Percentiles rank a stretch among this genome's conserved stretches.
Conservation (phyloP, 2,329 filamentous ascomycete genomes). For the Colletotrichum tanaceti region DNA sequence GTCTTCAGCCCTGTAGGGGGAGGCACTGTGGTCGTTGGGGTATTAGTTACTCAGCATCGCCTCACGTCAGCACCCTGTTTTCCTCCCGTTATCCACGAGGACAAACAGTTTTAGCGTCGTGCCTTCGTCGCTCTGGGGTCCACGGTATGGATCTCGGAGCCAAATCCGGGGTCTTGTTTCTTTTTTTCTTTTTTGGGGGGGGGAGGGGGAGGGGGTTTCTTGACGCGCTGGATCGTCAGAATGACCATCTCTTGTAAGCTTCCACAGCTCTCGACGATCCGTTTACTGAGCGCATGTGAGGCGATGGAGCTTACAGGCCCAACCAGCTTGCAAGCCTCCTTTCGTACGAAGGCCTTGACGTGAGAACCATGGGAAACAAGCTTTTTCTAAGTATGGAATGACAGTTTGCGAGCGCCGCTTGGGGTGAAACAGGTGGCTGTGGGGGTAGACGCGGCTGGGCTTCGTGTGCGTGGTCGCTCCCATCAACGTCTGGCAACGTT, state of each 20-base stretch:
- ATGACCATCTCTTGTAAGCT: background rate
- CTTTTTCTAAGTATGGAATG: constrained; percentile 4
- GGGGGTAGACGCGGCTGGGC: constrained; percentile 6
- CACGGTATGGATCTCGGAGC: background rate
- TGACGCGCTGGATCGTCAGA: background rate
- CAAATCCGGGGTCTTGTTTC: background rate
- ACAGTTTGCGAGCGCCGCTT: background rate
- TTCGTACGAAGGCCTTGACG: background rate
- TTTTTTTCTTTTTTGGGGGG: no score
- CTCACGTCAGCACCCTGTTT: constrained; percentile 22
- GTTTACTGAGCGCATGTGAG: background rate
- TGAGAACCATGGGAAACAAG: background rate
- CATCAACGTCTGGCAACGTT: constrained; percentile 4
- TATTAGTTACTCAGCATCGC: constrained; percentile 15
- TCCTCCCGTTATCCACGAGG: background rate
- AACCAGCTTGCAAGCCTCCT: no score
- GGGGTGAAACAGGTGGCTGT: constrained; percentile 17
- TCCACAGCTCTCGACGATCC: background rate
- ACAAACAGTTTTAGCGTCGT: constrained; percentile 1
- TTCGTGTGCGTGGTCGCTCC: background rate
- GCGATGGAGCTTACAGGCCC: background rate
- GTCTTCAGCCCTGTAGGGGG: constrained; percentile 11
- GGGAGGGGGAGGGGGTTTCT: background rate
- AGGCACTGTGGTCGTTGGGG: background rate
- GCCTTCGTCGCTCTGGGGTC: background rate